phyloP scores from a whole-genome alignment of 495 filamentous ascomycete genomes.

The Aspergillus homomorphus region DNA sequence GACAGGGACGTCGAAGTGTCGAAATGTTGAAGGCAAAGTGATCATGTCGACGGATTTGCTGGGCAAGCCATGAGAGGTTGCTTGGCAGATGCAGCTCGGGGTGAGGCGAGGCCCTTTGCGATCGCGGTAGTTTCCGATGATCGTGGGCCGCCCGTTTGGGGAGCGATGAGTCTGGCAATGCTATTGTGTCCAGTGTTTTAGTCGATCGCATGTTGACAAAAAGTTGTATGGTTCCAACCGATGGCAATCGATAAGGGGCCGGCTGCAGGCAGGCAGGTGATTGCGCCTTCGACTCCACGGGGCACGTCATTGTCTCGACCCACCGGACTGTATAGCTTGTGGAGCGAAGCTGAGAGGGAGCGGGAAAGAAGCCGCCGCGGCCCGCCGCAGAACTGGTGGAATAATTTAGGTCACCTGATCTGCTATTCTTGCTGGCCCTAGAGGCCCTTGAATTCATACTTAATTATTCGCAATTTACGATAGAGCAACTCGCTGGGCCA shows the following conservation, averaged over 20 bases:
- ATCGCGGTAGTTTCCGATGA: background rate
- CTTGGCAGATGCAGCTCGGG: background rate
- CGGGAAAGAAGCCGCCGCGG: no score
- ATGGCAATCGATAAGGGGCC: background rate
- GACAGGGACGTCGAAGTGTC: background rate
- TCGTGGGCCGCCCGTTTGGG: background rate
- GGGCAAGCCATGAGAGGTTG: conserved; percentile 1
- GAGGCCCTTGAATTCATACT: no score
- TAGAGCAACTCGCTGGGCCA: no score
- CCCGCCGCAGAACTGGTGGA: no score
- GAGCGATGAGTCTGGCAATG: background rate
- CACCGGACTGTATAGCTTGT: no score
- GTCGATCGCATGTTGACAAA: background rate
- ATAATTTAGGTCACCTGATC: no score
- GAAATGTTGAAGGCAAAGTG: background rate
- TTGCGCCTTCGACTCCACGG: conserved; percentile 16
- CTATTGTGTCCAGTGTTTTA: background rate
- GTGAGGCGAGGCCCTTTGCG: background rate
- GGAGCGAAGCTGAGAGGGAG: no score
- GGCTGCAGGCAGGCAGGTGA: background rate
- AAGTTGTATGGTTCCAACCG: background rate
- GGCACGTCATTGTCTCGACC: conserved; percentile 17
- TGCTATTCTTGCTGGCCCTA: no score
- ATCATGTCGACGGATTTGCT: conserved; percentile 2
- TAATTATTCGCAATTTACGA: no score